Base-by-base conservation (phyloP, 2,329 filamentous ascomycete species). In the Paramyrothecium roridum region DNA sequence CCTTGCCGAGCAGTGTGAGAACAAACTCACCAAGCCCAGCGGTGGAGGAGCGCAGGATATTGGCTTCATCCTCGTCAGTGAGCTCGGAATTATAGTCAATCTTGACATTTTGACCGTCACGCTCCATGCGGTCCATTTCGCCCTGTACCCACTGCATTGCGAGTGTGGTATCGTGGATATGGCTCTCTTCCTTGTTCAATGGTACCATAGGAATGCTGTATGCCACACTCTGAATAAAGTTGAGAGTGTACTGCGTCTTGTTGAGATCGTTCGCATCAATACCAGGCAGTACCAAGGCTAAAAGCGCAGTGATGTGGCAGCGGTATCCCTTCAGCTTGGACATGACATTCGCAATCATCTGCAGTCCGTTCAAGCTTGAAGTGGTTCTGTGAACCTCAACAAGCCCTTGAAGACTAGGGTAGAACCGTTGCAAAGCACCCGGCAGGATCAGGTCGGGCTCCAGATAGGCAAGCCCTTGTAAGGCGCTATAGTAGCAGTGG, bases 251-350 rank as follows among this genome's bases (percentile, higher is more conserved):
- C 63, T 96, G 84, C 1, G 95, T 98, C 79, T 99, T 99, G 68
- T 95, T 93, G 23, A 99, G 77, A 73, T 99, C 95, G 68, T 99
- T 99, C 60, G 96, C 93, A 73, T 99, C 96, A 56, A 99, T 96
- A 21, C 95, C 96, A 1, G 96, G 96, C 33, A 99, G 78, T 4
- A 93, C 91, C 57, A 99, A 80, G 6, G 93, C 95, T n/a, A 99
- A 77, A 37, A 99, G 77, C 1, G 93, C 93, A 1, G 95, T 99
- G 59, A 99, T 87, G 70, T 99, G 95, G 67, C 95, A 98, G 57
- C 95, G 84, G 70, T 95, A 97, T n/a, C 95, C 95, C 73, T 96
- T 98, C 45, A 92, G 91, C 67, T 90, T 88, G 16, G 92, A 87
- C 83, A 99, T 96, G 65, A 93, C 85, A 68, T 92, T 91, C 59